These are phyloP conservation scores for Venturia asperata DNA, from an alignment of 2,329 filamentous ascomycete genomes.

Conservation along the genomic window DNA sequence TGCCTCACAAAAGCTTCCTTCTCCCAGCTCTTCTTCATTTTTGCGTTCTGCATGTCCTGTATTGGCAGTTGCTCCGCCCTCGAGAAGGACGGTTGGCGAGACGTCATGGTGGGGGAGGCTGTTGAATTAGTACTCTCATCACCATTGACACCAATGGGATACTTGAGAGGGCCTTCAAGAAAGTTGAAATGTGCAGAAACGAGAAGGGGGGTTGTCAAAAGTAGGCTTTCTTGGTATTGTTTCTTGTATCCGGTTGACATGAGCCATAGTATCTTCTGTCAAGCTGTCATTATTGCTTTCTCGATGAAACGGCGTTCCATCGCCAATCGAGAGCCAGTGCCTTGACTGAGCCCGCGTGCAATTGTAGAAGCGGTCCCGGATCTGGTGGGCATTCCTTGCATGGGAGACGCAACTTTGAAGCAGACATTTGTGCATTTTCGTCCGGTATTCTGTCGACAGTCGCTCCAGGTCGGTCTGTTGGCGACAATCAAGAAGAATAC, in stretches of 20 bases:
- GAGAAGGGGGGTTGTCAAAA: neutral
- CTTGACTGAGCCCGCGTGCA: neutral
- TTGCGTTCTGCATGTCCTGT: neutral
- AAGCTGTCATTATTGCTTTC: slow-evolving; percentile 3
- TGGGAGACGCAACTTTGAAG: neutral
- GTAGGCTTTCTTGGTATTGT: neutral
- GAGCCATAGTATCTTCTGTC: neutral
- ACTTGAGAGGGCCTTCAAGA: neutral
- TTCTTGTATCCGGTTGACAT: neutral
- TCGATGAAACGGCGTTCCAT: neutral
- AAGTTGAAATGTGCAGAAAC: neutral
- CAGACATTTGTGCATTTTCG: neutral
- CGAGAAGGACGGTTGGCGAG: neutral
- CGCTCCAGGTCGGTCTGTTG: no score
- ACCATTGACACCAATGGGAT: neutral
- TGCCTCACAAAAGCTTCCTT: neutral
- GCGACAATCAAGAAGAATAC: no score
- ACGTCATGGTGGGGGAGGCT: neutral
- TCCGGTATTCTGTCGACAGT: no score
- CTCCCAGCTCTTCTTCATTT: neutral
- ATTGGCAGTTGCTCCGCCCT: neutral
- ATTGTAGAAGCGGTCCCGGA: neutral
- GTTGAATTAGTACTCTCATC: neutral
- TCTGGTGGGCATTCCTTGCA: neutral
- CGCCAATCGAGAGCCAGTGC: neutral